phyloP scores from a whole-genome alignment of 1,284 basidiomycete species.

The Malassezia restricta region DNA sequence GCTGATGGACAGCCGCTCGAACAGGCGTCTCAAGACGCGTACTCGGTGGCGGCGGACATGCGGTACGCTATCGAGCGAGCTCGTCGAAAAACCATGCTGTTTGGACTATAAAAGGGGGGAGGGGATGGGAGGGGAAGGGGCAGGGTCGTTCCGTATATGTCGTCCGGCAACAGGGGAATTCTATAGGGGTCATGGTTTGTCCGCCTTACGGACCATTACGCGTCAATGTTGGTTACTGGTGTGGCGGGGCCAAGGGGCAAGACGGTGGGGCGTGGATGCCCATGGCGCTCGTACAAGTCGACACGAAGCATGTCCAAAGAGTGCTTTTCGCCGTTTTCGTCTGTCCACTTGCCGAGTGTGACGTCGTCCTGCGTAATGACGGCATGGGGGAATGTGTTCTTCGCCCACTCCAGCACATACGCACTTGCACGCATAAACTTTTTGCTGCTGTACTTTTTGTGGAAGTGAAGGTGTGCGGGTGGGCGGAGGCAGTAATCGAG shows the following conservation, averaged over 20 bases:
- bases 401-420: constrained; percentile 42
- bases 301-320: constrained; percentile 29
- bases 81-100: constrained; percentile 61
- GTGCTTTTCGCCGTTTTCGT: constrained; percentile 17
- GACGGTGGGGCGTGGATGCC: constrained; percentile 23
- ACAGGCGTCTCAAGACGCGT: constrained; percentile 50
- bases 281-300: constrained; percentile 27
- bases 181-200: no score
- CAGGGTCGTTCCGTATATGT: neutral
- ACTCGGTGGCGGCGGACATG: constrained; percentile 70
- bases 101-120: constrained; percentile 9
- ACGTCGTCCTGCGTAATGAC: constrained; percentile 21
- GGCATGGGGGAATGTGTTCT: constrained; percentile 30
- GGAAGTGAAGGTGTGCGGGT: constrained; percentile 31
- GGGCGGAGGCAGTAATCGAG: constrained; percentile 58
- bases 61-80: constrained; percentile 82
- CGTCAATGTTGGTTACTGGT: no score
- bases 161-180: no score
- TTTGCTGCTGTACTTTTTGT: constrained; percentile 45
- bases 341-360: constrained; percentile 12
- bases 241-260: constrained; percentile 12
- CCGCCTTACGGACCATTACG: no score
- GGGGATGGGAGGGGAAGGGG: neutral
- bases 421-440: constrained; percentile 43
- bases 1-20: constrained; percentile 7